Evolutionary conservation across 768 basidiomycete species (phyloP).

Genomic region (Dentipellis sp.): DNA sequence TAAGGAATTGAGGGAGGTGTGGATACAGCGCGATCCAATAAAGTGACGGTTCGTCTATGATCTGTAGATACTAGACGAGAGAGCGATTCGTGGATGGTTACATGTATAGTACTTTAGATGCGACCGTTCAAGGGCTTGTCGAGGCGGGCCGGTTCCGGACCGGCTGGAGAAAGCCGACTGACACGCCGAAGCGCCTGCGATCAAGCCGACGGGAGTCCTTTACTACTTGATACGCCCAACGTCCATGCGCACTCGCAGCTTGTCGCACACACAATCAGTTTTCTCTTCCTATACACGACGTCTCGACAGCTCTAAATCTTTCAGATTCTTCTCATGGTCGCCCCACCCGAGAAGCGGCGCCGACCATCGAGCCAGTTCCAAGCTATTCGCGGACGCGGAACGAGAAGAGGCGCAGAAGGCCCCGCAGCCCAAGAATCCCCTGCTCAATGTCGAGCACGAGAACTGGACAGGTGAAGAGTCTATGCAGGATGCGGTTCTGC

Average conservation of each 20-base stretch:
- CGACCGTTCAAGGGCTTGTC: too few species aligned
- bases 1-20: background rate
- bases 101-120: too few species aligned
- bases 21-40: too few species aligned
- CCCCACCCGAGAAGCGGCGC: background rate
- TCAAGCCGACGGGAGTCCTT: too few species aligned
- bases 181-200: too few species aligned
- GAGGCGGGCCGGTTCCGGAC: too few species aligned
- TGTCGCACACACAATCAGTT: background rate
- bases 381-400: constrained; percentile 59
- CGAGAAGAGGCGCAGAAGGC: constrained; percentile 37
- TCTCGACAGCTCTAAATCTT: background rate
- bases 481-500: constrained; percentile 57
- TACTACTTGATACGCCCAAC: background rate
- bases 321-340: constrained; percentile 1
- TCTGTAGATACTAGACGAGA: too few species aligned
- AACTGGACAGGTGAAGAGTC: constrained; percentile 79
- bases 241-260: background rate
- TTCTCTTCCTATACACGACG: background rate
- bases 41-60: too few species aligned
- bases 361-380: constrained; percentile 36
- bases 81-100: too few species aligned
- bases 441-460: constrained; percentile 36
- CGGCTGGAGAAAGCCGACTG: too few species aligned
- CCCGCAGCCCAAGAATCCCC: constrained; percentile 11